phyloP scores from a whole-genome alignment of 169 alveolate species.

The Eimeria sp. region DNA sequence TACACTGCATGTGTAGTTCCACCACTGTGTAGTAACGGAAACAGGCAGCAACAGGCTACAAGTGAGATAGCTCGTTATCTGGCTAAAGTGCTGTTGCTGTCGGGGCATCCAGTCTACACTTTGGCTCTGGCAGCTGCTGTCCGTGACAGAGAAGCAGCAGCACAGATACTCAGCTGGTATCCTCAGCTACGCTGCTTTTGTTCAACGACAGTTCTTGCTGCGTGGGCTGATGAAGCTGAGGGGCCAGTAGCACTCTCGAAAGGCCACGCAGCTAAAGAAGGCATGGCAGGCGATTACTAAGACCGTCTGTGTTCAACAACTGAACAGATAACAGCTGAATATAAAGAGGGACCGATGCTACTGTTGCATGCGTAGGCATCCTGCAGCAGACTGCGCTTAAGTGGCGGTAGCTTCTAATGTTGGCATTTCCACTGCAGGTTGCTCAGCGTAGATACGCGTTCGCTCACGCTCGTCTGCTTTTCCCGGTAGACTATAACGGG shows the following conservation, averaged over 20 bases:
- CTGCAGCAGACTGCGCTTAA: background rate
- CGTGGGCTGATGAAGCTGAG: conserved; percentile 19
- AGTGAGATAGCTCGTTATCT: conserved; percentile 59
- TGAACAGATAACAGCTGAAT: background rate
- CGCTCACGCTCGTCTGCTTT: background rate
- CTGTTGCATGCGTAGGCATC: background rate
- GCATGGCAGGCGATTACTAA: background rate
- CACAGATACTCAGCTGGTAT: conserved; percentile 55
- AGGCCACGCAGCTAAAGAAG: background rate
- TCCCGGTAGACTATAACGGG: background rate
- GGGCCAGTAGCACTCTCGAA: background rate
- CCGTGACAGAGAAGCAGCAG: conserved; percentile 27
- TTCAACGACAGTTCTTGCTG: background rate
- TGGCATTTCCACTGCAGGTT: background rate
- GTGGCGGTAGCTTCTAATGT: background rate
- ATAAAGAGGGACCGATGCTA: background rate
- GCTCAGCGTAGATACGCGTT: background rate
- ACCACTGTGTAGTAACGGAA: background rate
- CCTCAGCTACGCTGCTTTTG: background rate
- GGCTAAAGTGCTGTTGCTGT: conserved; percentile 30
- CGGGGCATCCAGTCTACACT: conserved; percentile 35
- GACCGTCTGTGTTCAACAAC: background rate
- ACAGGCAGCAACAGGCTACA: conserved; percentile 34
- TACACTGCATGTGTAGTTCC: conserved; percentile 4
- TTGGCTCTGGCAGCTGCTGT: conserved; percentile 51